phyloP scores from a whole-genome alignment of 1,284 basidiomycete genomes.

The Pholiota adiposa region DNA sequence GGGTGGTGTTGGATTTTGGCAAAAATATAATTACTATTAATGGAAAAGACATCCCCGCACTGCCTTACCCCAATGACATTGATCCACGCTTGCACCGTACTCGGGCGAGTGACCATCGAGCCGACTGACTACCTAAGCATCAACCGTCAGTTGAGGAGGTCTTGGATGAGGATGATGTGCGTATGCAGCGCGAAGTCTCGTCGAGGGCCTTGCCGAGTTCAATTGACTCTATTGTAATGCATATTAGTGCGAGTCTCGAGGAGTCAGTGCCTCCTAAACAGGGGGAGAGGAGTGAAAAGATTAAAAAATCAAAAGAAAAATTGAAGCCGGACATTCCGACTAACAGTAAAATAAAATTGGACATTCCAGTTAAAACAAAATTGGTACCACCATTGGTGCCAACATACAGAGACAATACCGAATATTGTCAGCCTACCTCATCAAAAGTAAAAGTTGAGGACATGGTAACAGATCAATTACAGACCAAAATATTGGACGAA shows the following conservation, averaged over 20 bases:
- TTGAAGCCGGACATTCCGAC: no score
- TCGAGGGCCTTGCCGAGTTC: not conserved
- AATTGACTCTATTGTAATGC: not conserved
- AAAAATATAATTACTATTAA: constrained; percentile 12
- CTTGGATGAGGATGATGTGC: no score
- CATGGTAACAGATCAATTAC: not conserved
- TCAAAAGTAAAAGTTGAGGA: constrained; percentile 5
- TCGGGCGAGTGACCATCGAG: not conserved
- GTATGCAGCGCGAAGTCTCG: no score
- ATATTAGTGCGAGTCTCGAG: not conserved
- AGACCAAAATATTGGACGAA: no score
- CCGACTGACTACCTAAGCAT: not conserved
- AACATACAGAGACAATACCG: not conserved
- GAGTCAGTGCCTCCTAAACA: not conserved
- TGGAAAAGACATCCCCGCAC: constrained; percentile 5
- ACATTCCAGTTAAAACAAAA: no score
- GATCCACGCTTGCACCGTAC: not conserved
- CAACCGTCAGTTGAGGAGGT: no score
- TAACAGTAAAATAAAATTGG: no score
- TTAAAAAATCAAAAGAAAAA: no score
- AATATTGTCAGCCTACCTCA: constrained; percentile 5
- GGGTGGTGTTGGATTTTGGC: constrained; percentile 17
- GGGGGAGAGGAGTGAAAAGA: not conserved
- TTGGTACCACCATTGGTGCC: no score
- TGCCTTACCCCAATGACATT: constrained; percentile 4